Conservation (phyloP, 257 asterid species). For the Solanum pimpinellifolium region DNA sequence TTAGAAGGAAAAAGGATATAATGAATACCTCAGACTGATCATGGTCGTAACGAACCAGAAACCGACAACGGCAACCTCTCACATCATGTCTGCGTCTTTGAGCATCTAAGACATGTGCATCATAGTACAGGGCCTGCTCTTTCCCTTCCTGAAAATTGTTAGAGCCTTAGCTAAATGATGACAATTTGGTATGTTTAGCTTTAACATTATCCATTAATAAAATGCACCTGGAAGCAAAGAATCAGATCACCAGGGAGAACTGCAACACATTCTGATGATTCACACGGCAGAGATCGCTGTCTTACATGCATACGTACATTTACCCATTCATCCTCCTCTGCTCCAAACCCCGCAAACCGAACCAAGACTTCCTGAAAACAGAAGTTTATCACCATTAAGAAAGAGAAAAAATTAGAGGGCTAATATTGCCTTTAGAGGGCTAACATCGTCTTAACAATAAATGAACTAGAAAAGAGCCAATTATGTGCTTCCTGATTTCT, state of each 20-base stretch:
- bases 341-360: conserved; percentile 93
- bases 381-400: background rate
- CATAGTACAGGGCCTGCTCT: conserved; percentile 96
- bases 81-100: conserved; percentile 96
- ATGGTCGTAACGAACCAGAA: conserved; percentile 90
- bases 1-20: background rate
- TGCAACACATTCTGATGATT: conserved; percentile 89
- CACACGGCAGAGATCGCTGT: conserved; percentile 94
- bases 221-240: conserved; percentile 92
- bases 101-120: conserved; percentile 93
- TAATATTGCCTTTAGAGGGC: background rate
- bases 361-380: conserved; percentile 80
- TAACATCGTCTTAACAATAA: background rate
- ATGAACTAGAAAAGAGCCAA: background rate
- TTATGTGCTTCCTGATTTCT: background rate
- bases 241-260: conserved; percentile 75
- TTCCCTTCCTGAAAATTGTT: conserved; percentile 69
- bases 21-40: conserved; percentile 81
- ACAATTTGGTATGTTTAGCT: background rate
- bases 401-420: background rate
- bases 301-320: conserved; percentile 68
- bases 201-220: background rate
- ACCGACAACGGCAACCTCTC: conserved; percentile 97
- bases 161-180: background rate
- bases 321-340: conserved; percentile 97